These are phyloP conservation scores for Melastoma malabathricum DNA, from an alignment of 345 rosid species.

Conservation along the genomic window DNA sequence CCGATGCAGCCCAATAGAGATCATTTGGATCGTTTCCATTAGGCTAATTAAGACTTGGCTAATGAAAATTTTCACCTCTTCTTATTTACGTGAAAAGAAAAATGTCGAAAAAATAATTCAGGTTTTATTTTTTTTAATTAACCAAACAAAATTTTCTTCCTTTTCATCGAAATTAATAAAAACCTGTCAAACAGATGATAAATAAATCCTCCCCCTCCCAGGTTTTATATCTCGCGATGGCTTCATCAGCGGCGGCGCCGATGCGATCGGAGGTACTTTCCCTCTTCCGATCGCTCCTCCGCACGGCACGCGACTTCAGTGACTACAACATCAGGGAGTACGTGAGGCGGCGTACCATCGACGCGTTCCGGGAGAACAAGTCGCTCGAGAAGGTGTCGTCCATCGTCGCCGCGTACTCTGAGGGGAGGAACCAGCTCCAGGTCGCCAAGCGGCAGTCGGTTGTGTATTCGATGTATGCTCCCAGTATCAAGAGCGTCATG, in stretches of 20 bases:
- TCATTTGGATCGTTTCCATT: no score
- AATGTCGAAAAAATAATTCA: no score
- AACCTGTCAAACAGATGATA: no score
- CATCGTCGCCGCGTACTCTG: conserved; percentile 36
- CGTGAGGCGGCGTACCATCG: conserved; percentile 55
- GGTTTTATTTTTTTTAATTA: no score
- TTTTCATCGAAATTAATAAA: no score
- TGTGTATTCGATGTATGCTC: conserved; percentile 60
- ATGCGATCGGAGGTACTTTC: conserved; percentile 29
- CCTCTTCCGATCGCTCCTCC: conserved; percentile 58
- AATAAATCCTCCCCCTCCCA: no score
- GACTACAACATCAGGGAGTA: conserved; percentile 85
- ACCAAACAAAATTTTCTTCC: no score
- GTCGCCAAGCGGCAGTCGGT: conserved; percentile 53
- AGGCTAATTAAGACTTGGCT: no score
- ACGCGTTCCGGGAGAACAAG: conserved; percentile 49
- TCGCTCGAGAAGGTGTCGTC: conserved; percentile 33
- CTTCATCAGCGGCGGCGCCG: conserved; percentile 9
- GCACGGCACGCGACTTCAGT: conserved; percentile 47
- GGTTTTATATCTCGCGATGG: no score
- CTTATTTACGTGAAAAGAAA: no score
- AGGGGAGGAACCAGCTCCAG: conserved; percentile 51
- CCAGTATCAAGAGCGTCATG: conserved; percentile 71
- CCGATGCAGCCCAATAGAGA: no score
- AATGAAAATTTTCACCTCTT: no score